Base-by-base conservation (phyloP, 1,139 yeast species). In the Debaryomyces subglobosus region DNA sequence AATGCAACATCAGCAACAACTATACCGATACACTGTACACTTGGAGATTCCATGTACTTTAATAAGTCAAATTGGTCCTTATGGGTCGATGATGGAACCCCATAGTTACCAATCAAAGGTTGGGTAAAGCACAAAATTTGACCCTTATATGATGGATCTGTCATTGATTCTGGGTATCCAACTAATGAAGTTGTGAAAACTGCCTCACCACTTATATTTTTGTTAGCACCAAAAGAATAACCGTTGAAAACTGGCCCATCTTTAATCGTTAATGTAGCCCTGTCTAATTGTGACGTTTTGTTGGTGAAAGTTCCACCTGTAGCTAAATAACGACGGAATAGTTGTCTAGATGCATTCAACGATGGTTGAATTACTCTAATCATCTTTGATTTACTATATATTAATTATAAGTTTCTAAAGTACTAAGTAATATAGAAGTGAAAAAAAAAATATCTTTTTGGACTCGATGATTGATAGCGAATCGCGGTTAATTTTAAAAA, bases 161-260 rank as follows among this genome's bases (percentile, higher is more conserved):
- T 92, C 97, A 94, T 92, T 20, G 97, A 89, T 71, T 94, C 99
- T 8, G 98, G 98, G 68, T 94, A 94, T 15, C 99, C 99, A 12
- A 94, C 99, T 64, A 94, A 78, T 5, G 98, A 94, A 33, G 99
- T 94, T 43, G 98, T 89, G 77, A 94, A 94, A 40, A 94, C 99
- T 13, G 97, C 97, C 71, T 94, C 99, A 54, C 99, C 99, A 54
- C 96, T 85, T 52, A 90, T 83, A 60, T 90, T 89, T 57, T 86
- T 85, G 69, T 90, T 84, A 46, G 98, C 96, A 63, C 99, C 99
- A 64, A 94, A 94, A 2, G 98, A 92, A 63, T 83, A 85, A 39
- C 99, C 99, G 61, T 81, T 84, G 77, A 90, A 92, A 38, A 90
- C 86, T 24, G 98, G 98, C 20, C 98, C 99, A 65, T 91, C 89